Percentiles rank a stretch among this genome's conserved stretches.
Conservation (phyloP, 1,139 yeast genomes). For the Magnusiomyces paraingens region DNA sequence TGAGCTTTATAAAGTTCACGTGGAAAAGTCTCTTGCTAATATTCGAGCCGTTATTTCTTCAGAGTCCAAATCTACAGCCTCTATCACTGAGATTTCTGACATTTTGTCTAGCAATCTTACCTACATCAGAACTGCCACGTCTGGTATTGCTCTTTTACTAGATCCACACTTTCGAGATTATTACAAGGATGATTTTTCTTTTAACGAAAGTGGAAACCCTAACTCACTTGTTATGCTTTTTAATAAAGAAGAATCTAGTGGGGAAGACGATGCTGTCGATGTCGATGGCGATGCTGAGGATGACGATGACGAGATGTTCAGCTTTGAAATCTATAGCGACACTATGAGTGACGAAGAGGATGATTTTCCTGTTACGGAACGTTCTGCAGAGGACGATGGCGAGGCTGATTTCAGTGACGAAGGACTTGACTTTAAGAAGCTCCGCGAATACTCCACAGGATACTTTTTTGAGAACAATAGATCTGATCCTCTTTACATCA, state of each 20-base stretch:
- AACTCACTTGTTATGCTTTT: neutral
- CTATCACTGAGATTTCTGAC: slow-evolving; percentile 29
- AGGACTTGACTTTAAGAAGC: slow-evolving; percentile 27
- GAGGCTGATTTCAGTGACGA: slow-evolving; percentile 33
- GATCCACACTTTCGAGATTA: slow-evolving; percentile 50
- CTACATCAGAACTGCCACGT: slow-evolving; percentile 52
- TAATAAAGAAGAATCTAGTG: slow-evolving; percentile 9
- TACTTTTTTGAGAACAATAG: slow-evolving; percentile 40
- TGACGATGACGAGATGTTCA: slow-evolving; percentile 13
- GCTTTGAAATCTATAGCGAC: slow-evolving; percentile 10
- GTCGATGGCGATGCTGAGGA: slow-evolving; percentile 11
- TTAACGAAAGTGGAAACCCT: slow-evolving; percentile 4
- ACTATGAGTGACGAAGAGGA: slow-evolving; percentile 13
- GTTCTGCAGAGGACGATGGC: slow-evolving; percentile 36
- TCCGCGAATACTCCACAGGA: slow-evolving; percentile 36
- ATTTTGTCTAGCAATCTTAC: slow-evolving; percentile 48
- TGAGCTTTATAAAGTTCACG: slow-evolving; percentile 49
- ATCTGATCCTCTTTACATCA: slow-evolving; percentile 45
- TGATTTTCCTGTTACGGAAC: slow-evolving; percentile 28
- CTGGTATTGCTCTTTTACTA: slow-evolving; percentile 71
- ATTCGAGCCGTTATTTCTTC: slow-evolving; percentile 23
- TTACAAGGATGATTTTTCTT: slow-evolving; percentile 19
- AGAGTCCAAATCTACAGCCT: slow-evolving; percentile 15
- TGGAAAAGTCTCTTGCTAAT: slow-evolving; percentile 28
- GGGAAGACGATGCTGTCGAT: slow-evolving; percentile 13